A percentile compares a stretch with the other conserved stretches of the same genome.
Evolutionary conservation across 2,329 filamentous ascomycete genomes (phyloP).

Genomic region (Trichoderma atrobrunneum): DNA sequence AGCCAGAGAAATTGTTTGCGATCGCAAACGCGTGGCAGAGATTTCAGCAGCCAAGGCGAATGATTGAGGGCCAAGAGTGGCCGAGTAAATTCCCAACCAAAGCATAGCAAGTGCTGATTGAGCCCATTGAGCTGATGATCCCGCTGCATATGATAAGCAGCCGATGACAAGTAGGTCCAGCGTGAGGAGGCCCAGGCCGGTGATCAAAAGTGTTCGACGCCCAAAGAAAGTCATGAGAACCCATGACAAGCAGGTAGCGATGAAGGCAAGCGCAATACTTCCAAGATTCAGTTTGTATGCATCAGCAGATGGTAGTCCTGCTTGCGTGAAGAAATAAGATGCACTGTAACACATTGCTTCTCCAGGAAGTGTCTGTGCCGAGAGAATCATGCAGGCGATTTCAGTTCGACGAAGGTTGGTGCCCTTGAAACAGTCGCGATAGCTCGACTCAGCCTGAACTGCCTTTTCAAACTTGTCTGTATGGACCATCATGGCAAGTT

Average conservation of each 20-base stretch:
- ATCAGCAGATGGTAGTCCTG: background rate
- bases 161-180: background rate
- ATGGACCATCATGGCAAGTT: slow-evolving; percentile 1
- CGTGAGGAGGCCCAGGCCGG: background rate
- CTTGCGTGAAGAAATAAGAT: background rate
- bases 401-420: background rate
- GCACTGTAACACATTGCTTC: background rate
- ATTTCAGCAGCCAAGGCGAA: background rate
- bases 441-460: background rate
- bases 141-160: background rate
- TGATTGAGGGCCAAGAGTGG: background rate
- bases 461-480: background rate
- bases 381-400: background rate
- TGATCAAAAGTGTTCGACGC: background rate
- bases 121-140: background rate
- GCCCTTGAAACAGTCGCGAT: background rate
- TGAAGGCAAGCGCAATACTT: background rate
- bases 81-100: background rate
- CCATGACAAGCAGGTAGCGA: background rate
- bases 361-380: background rate
- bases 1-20: background rate
- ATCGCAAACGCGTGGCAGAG: background rate
- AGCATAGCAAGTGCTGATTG: background rate
- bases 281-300: background rate
- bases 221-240: background rate